A percentile compares a stretch with the other conserved stretches of the same genome.
Evolutionary conservation across 345 rosid species (phyloP).

Genomic region (Lepidium africanum): DNA sequence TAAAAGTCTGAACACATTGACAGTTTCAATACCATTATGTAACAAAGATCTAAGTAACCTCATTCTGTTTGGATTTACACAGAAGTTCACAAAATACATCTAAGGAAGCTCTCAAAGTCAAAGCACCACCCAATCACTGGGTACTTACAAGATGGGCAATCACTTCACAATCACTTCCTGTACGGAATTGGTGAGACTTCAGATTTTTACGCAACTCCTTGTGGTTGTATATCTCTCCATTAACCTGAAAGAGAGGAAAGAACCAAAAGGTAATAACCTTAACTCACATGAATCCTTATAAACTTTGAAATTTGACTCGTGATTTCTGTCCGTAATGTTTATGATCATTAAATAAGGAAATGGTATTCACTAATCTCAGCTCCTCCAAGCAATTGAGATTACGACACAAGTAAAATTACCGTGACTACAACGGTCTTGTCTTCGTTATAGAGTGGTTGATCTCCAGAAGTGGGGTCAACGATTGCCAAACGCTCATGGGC

Average conservation of each 20-base stretch:
- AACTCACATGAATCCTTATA: not conserved
- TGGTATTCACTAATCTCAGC: not conserved
- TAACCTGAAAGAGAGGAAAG: slow-evolving; percentile 44
- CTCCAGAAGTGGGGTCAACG: slow-evolving; percentile 79
- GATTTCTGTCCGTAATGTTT: not conserved
- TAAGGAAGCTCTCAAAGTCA: not conserved
- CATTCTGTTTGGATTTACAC: not conserved
- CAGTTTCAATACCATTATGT: not conserved
- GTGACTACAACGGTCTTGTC: slow-evolving; percentile 68
- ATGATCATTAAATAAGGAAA: not conserved
- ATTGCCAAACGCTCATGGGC: slow-evolving; percentile 82
- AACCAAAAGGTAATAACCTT: not conserved
- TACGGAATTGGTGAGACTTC: slow-evolving; percentile 55
- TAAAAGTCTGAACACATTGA: not conserved
- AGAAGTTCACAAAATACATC: not conserved
- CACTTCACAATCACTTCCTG: slow-evolving; percentile 90
- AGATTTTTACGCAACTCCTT: slow-evolving; percentile 48
- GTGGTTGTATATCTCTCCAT: slow-evolving; percentile 89
- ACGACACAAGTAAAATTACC: slow-evolving; percentile 30
- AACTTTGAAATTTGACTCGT: not conserved
- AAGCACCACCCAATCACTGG: not conserved
- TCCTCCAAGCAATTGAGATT: not conserved
- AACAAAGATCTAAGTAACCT: not conserved
- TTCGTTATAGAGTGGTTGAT: slow-evolving; percentile 77
- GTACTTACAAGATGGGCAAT: slow-evolving; percentile 79